phyloP scores from a whole-genome alignment of 73 alveolate species.

The Paramecium primaurelia region DNA sequence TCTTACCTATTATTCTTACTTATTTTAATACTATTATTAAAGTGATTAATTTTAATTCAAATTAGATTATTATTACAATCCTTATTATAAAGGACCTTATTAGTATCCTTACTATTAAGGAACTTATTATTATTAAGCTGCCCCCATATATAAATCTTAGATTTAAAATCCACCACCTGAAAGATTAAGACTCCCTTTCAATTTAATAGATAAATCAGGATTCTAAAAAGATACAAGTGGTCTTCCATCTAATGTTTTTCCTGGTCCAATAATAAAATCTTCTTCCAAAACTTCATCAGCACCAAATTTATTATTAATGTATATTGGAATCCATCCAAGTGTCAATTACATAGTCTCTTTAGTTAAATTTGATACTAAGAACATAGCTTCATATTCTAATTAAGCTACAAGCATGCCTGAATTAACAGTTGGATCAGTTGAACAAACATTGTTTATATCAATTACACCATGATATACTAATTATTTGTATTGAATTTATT shows the following conservation, averaged over 20 bases:
- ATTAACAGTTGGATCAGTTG: constrained; percentile 16
- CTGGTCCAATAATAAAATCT: constrained; percentile 15
- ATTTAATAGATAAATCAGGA: background rate
- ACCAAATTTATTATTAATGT: constrained; percentile 33
- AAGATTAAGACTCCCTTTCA: background rate
- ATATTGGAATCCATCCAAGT: constrained; percentile 31
- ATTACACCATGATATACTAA: constrained; percentile 9
- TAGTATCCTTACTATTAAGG: background rate
- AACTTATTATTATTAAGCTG: background rate
- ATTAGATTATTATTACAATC: background rate
- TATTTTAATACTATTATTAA: background rate
- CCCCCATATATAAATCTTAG: background rate
- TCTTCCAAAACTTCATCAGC: constrained; percentile 11
- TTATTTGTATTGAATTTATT: background rate
- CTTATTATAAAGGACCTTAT: background rate
- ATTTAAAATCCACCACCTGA: background rate
- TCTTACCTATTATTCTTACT: background rate
- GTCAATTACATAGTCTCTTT: background rate
- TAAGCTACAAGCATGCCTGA: constrained; percentile 16
- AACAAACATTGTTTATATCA: background rate
- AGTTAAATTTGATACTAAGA: background rate
- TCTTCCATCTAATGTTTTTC: background rate
- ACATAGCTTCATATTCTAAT: constrained; percentile 21
- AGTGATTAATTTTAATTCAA: background rate
- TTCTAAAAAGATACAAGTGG: background rate